Evolutionary conservation across 2,329 filamentous ascomycete genomes (phyloP).

Genomic region (Karstenula rhodostoma): DNA sequence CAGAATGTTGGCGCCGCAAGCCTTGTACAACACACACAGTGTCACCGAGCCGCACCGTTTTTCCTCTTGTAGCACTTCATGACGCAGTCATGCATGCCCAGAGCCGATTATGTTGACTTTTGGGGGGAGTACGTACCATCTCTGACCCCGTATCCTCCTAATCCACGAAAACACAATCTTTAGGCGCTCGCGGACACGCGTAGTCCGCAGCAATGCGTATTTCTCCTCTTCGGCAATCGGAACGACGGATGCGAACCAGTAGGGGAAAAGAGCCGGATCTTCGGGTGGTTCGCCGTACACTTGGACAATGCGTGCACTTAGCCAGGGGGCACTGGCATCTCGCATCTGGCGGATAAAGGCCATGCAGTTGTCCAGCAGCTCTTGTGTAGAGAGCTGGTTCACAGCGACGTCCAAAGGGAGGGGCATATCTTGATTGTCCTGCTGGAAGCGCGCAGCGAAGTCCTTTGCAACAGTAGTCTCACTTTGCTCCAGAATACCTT

Average conservation of each 20-base stretch:
- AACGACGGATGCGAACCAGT: conserved; percentile 87
- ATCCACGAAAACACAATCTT: conserved; percentile 88
- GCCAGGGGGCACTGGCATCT: conserved; percentile 74
- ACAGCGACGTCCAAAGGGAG: conserved; percentile 49
- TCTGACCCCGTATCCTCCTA: conserved; percentile 71
- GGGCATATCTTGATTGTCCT: conserved; percentile 38
- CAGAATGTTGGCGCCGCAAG: conserved; percentile 10
- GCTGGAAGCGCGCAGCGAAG: conserved; percentile 46
- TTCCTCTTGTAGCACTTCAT: not conserved
- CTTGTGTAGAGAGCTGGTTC: conserved; percentile 71
- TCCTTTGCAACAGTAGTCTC: conserved; percentile 63
- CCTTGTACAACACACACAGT: conserved; percentile 1
- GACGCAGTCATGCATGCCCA: conserved; percentile 15
- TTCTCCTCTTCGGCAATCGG: conserved; percentile 81
- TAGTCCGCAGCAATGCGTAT: conserved; percentile 75
- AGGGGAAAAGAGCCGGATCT: conserved; percentile 81
- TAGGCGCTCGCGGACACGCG: conserved; percentile 79
- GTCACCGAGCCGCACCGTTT: not conserved
- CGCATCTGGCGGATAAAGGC: conserved; percentile 76
- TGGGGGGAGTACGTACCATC: conserved; percentile 67
- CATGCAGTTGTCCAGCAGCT: conserved; percentile 70
- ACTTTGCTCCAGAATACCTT: conserved; percentile 76
- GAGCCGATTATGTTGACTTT: conserved; percentile 3
- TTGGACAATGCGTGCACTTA: conserved; percentile 73
- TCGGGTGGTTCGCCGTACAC: conserved; percentile 80